These are phyloP conservation scores for Coprinellus aureogranulatus DNA, from an alignment of 768 basidiomycete genomes.

Conservation along the genomic window DNA sequence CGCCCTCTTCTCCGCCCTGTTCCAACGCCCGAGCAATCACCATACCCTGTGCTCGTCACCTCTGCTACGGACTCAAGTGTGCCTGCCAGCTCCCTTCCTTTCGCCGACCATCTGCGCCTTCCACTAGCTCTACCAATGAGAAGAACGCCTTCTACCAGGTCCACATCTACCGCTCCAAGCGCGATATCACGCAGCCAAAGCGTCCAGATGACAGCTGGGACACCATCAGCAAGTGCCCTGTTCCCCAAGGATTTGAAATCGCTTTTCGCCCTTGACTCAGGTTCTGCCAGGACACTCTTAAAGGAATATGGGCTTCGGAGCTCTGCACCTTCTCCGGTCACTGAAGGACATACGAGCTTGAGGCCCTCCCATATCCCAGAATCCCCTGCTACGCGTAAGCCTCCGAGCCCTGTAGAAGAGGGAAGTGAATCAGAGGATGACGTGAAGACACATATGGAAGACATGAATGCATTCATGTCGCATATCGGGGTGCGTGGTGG, in stretches of 20 bases:
- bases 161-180: constrained; percentile 8
- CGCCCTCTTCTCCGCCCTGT: constrained; percentile 52
- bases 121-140: constrained; percentile 30
- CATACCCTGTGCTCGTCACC: constrained; percentile 25
- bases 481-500: constrained; percentile 45
- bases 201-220: constrained; percentile 11
- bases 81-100: constrained; percentile 22
- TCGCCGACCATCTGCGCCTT: constrained; percentile 25
- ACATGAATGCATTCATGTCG: constrained; percentile 46
- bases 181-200: constrained; percentile 8
- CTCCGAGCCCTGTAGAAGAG: constrained; percentile 8
- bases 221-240: constrained; percentile 16
- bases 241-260: constrained; percentile 37
- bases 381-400: constrained; percentile 7
- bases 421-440: constrained; percentile 17
- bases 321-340: constrained; percentile 25
- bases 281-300: constrained; percentile 38
- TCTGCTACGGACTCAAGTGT: constrained; percentile 13
- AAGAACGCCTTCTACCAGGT: background rate
- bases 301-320: constrained; percentile 44
- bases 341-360: constrained; percentile 13
- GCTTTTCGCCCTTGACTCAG: constrained; percentile 43
- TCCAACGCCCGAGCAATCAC: constrained; percentile 47
- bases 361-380: constrained; percentile 3
- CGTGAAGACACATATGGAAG: constrained; percentile 28